phyloP scores from a whole-genome alignment of 148 eudicot genomes.

The Rhododendron ferrugineum region DNA sequence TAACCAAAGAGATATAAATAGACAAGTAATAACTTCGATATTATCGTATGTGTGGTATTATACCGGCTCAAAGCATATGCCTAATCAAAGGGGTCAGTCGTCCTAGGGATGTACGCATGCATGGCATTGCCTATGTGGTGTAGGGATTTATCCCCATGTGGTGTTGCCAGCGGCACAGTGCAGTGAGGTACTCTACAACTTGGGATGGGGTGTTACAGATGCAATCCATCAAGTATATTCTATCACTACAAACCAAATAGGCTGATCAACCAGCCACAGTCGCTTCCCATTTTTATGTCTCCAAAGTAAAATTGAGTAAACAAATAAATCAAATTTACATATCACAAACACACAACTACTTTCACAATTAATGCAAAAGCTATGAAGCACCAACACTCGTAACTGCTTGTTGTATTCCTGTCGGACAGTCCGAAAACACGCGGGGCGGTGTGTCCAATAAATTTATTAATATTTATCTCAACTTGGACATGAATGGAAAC shows the following conservation, averaged over 20 bases:
- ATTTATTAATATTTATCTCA: not conserved
- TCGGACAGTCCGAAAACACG: not conserved
- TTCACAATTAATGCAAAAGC: not conserved
- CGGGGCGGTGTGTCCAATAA: not conserved
- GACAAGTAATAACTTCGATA: not conserved
- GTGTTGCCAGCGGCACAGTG: not conserved
- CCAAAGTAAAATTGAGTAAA: not conserved
- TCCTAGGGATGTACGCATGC: not conserved
- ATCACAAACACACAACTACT: not conserved
- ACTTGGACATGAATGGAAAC: not conserved
- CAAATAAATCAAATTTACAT: not conserved
- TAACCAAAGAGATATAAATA: not conserved
- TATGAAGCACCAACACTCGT: not conserved
- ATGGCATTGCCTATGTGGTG: not conserved
- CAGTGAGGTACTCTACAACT: not conserved
- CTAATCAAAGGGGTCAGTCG: not conserved
- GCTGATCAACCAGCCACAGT: not conserved
- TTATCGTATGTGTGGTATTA: not conserved
- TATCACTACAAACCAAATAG: not conserved
- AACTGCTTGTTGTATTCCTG: not conserved
- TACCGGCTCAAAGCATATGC: not conserved
- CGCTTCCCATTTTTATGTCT: not conserved
- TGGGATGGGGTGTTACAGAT: not conserved
- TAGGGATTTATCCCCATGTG: not conserved
- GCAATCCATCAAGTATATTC: not conserved